Percentiles rank a stretch among this genome's conserved stretches.
Evolutionary conservation across 305 asterid species (phyloP).

Genomic region (Solanum hybrid): DNA sequence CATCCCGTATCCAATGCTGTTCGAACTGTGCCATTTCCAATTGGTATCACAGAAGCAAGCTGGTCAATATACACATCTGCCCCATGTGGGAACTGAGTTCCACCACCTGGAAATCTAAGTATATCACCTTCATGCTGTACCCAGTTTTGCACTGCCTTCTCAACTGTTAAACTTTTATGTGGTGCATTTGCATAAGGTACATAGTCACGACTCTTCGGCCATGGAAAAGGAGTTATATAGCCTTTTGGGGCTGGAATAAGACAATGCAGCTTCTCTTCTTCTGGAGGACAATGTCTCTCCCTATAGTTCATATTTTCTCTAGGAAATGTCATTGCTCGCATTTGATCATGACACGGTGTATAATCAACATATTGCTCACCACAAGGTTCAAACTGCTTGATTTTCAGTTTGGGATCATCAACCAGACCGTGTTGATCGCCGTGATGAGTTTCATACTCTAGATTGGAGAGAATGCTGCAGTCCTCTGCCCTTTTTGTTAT

Average conservation of each 20-base stretch:
- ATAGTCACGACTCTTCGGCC: conserved; percentile 39
- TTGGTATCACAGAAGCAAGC: conserved; percentile 35
- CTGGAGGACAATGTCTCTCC: conserved; percentile 36
- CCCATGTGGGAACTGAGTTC: conserved; percentile 35
- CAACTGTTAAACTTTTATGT: conserved; percentile 29
- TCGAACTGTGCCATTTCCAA: conserved; percentile 34
- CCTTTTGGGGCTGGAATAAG: conserved; percentile 44
- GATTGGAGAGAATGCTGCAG: conserved; percentile 26
- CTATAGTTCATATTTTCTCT: conserved; percentile 29
- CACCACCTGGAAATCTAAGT: conserved; percentile 31
- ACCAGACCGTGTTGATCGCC: conserved; percentile 9
- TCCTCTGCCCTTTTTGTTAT: conserved; percentile 22
- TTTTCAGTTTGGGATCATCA: conserved; percentile 10
- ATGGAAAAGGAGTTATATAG: conserved; percentile 30
- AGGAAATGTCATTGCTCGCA: conserved; percentile 28
- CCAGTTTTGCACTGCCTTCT: conserved; percentile 39
- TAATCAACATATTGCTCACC: conserved; percentile 25
- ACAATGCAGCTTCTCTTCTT: conserved; percentile 31
- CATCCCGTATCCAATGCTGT: conserved; percentile 40
- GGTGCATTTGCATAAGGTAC: conserved; percentile 41
- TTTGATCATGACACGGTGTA: conserved; percentile 35
- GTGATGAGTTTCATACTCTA: conserved; percentile 32
- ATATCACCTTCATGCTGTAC: conserved; percentile 31
- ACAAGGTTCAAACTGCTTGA: conserved; percentile 20
- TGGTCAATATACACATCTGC: conserved; percentile 36